A percentile compares a stretch with the other conserved stretches of the same genome.
Conservation (phyloP, 2,329 filamentous ascomycete species). For the Fusarium bactridioides region DNA sequence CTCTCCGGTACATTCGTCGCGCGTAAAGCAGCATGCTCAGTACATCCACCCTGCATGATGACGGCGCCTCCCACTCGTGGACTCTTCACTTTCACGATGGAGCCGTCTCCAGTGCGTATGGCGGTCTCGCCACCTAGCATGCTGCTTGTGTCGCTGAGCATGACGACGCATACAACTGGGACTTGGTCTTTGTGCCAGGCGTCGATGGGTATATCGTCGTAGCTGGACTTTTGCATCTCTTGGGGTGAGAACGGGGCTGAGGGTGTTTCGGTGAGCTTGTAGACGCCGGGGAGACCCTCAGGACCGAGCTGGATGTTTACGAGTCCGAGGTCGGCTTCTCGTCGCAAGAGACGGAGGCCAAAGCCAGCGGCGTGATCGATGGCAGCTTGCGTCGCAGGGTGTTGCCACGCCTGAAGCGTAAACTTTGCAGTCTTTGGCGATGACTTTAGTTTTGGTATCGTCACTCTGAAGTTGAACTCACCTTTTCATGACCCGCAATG, state of each 20-base stretch:
- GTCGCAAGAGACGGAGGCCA: not conserved
- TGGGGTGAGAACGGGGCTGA: not conserved
- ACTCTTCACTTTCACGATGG: not conserved
- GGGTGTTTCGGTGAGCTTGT: not conserved
- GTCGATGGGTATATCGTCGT: constrained; percentile 3
- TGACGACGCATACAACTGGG: constrained; percentile 20
- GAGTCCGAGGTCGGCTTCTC: not conserved
- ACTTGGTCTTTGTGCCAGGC: constrained; percentile 24
- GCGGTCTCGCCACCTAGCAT: constrained; percentile 29
- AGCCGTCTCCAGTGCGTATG: not conserved
- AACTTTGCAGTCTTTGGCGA: not conserved
- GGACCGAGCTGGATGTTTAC: constrained; percentile 1
- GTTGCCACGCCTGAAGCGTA: not conserved
- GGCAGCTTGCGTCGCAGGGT: not conserved
- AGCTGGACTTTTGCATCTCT: not conserved
- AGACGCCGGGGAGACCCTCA: not conserved
- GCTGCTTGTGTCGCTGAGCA: constrained; percentile 23
- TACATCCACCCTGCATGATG: not conserved
- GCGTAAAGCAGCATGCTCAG: not conserved
- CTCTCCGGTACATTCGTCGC: not conserved
- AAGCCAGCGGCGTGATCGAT: not conserved
- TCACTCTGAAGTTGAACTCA: accelerated
- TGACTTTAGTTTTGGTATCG: accelerated
- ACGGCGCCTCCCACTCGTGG: not conserved
- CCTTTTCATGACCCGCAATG: not conserved